Evolutionary conservation across 306 rosid genomes (phyloP).

Genomic region (Ochetophila trinervis): DNA sequence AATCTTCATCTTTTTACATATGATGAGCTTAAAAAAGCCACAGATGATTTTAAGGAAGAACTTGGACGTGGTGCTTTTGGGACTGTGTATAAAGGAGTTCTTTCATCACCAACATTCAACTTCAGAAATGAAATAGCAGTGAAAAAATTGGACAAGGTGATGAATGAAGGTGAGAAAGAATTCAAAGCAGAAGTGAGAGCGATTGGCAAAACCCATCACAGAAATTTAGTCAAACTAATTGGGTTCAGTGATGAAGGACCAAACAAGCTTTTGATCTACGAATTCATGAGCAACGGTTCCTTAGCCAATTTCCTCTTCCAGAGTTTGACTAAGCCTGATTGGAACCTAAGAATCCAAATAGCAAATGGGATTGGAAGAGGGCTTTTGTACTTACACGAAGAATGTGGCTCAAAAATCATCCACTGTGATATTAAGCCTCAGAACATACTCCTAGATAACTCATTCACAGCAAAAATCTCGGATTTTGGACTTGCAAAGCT

Average conservation of each 20-base stretch:
- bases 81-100: conserved; percentile 29
- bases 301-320: conserved; percentile 20
- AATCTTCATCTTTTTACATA: conserved; percentile 21
- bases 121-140: conserved; percentile 34
- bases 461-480: conserved; percentile 10
- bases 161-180: conserved; percentile 39
- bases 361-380: conserved; percentile 27
- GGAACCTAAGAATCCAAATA: conserved; percentile 18
- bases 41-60: conserved; percentile 20
- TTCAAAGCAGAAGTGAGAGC: conserved; percentile 36
- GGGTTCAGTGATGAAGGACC: conserved; percentile 27
- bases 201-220: conserved; percentile 35
- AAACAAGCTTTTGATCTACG: conserved; percentile 30
- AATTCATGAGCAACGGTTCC: conserved; percentile 27
- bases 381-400: conserved; percentile 34
- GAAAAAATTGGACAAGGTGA: conserved; percentile 31
- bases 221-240: conserved; percentile 19
- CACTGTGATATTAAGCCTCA: conserved; percentile 41
- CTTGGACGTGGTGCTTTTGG: conserved; percentile 27
- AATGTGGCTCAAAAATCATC: conserved; percentile 25
- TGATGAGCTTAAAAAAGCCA: conserved; percentile 22
- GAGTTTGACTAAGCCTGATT: conserved; percentile 6
- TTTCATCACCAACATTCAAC: background rate
- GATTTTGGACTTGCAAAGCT: conserved; percentile 36
- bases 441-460: conserved; percentile 27